Evolutionary conservation across 768 basidiomycete species (phyloP), one percentile per base, ranked within the genome.

Genomic region (Boletus rufocinnamomeus): DNA sequence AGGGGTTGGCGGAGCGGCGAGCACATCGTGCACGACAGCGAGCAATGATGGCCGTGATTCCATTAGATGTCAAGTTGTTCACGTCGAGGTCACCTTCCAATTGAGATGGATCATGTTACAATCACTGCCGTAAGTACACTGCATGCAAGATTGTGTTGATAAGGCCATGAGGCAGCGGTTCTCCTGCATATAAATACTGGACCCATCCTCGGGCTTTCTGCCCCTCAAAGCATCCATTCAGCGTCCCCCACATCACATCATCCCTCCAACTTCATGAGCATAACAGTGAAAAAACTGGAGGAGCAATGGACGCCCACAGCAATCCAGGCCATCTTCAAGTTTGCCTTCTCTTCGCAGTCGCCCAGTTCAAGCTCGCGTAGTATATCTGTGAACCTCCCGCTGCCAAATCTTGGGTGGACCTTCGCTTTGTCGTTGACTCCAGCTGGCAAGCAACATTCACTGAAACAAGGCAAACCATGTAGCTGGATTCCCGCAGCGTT

Each of bases 21-120:
- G 58, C 30, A 66, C 62, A 37, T 69, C 66, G 64, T 74, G 67
- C 50, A 72, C 61, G 13, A 23, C 66, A 51, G 64, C 59, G 61
- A 72, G 66, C 47, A 69, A 28, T 1, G 71, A 69, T 50, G 69
- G 48, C 19, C 49, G 63, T 40, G 64, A 53, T 47, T 52, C 50
- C 65, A 61, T 52, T 11, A 14, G 34, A 13, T 48, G 11, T 21
- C 30, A 21, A 17, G 13, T 30, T 13, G 21, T 40, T 16, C 30
- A 9, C 8, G 32, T 32, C 11, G 32, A 32, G 11, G 30, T 32
- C 48, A 34, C 48, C 47, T 32, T 11, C 17, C 2, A 16, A 34
- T 32, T 32, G 34, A 30, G 8, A 6, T 30, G 30, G 30, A 32
- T 32, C 28, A 1, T 10, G 30, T 32, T 32, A 10, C 30, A 32